These are phyloP conservation scores for Clitocybe nebularis DNA, from an alignment of 1,284 basidiomycete species.

Conservation along the genomic window DNA sequence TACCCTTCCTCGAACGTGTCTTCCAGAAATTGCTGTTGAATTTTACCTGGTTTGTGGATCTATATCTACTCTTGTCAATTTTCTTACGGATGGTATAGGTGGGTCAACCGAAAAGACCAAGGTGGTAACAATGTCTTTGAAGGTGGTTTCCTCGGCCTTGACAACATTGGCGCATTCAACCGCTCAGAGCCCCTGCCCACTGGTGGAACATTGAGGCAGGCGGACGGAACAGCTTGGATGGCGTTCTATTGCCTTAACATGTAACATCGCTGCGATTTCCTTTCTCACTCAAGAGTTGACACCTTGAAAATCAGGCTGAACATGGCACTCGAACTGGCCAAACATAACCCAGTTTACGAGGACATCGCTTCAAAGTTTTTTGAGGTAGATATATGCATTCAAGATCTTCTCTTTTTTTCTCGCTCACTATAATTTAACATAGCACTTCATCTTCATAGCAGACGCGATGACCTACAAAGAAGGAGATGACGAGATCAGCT, in stretches of 20 bases:
- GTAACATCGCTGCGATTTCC: too few species aligned
- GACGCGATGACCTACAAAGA: slow-evolving; percentile 95
- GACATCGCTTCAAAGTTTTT: slow-evolving; percentile 99
- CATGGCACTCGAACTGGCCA: slow-evolving; percentile 95
- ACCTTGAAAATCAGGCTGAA: slow-evolving; percentile 85
- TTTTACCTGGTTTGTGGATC: slow-evolving; percentile 85
- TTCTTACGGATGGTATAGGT: slow-evolving; percentile 46
- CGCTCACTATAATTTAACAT: slow-evolving; percentile 3
- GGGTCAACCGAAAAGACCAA: slow-evolving; percentile 97
- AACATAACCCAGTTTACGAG: slow-evolving; percentile 96
- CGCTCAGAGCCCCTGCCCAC: slow-evolving; percentile 95
- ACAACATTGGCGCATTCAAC: slow-evolving; percentile 98
- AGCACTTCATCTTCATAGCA: slow-evolving; percentile 95
- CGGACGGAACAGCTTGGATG: slow-evolving; percentile 99
- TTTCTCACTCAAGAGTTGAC: too few species aligned
- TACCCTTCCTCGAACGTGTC: slow-evolving; percentile 92
- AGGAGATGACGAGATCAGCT: slow-evolving; percentile 72
- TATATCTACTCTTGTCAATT: not conserved
- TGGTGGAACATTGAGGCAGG: slow-evolving; percentile 88
- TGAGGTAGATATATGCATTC: slow-evolving; percentile 67
- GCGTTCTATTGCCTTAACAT: slow-evolving; percentile 97
- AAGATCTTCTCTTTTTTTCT: slow-evolving; percentile 6
- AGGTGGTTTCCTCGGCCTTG: slow-evolving; percentile 95
- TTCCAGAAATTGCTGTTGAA: slow-evolving; percentile 97
- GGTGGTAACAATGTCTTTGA: slow-evolving; percentile 97